Conservation (phyloP, 148 eudicot species). For the Nyssa sinensis region DNA sequence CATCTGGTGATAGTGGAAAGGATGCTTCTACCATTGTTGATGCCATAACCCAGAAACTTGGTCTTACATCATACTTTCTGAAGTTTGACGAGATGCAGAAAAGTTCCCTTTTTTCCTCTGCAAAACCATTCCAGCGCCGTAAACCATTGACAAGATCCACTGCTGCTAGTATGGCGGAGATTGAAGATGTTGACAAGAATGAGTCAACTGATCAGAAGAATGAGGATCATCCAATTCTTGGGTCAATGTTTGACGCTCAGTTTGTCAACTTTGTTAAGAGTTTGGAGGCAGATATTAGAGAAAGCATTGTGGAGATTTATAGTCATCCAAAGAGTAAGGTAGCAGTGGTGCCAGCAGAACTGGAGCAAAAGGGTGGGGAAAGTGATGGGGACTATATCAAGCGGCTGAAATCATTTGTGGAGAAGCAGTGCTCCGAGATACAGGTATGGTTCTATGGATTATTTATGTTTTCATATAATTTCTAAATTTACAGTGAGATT, state of each 20-base stretch:
- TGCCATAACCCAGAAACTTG: slow-evolving; percentile 79
- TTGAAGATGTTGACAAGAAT: slow-evolving; percentile 61
- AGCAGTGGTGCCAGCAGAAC: slow-evolving; percentile 82
- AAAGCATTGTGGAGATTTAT: slow-evolving; percentile 69
- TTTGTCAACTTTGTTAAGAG: slow-evolving; percentile 57
- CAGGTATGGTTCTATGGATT: slow-evolving; percentile 47
- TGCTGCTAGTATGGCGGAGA: slow-evolving; percentile 79
- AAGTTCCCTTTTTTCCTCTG: slow-evolving; percentile 59
- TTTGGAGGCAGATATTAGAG: slow-evolving; percentile 75
- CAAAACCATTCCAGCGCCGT: slow-evolving; percentile 47
- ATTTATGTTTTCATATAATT: background rate
- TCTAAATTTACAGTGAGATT: background rate
- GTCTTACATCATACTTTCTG: slow-evolving; percentile 73
- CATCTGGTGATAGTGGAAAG: slow-evolving; percentile 51
- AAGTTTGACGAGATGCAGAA: slow-evolving; percentile 88
- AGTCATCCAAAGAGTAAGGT: slow-evolving; percentile 87
- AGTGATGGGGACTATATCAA: slow-evolving; percentile 67
- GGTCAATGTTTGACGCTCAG: slow-evolving; percentile 58
- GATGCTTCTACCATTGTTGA: slow-evolving; percentile 78
- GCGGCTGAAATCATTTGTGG: slow-evolving; percentile 75
- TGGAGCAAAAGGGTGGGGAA: slow-evolving; percentile 76
- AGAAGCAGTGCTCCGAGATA: slow-evolving; percentile 88
- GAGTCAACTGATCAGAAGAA: slow-evolving; percentile 38
- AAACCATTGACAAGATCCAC: slow-evolving; percentile 73
- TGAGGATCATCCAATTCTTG: slow-evolving; percentile 80